These are phyloP conservation scores for Mortierella sp. DNA, from an alignment of 371 early-diverging fungal species.

Conservation along the genomic window DNA sequence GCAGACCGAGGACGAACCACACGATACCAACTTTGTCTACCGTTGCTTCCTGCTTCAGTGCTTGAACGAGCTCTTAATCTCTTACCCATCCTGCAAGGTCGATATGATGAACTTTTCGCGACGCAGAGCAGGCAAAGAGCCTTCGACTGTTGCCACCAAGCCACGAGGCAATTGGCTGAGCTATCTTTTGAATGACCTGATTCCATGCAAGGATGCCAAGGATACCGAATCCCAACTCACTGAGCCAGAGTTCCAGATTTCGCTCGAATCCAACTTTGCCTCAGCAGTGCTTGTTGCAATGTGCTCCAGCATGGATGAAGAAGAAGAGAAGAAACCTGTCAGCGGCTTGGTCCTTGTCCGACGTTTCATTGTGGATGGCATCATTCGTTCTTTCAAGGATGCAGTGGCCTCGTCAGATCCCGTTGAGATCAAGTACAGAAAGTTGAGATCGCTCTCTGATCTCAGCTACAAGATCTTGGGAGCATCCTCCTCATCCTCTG, in stretches of 20 bases:
- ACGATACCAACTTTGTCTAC: constrained; percentile 63
- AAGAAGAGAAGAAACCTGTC: constrained; percentile 61
- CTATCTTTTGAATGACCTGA: constrained; percentile 70
- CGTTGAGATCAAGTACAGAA: constrained; percentile 72
- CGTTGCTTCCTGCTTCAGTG: constrained; percentile 89
- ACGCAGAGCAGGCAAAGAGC: constrained; percentile 60
- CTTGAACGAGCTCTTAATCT: constrained; percentile 84
- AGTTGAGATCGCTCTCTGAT: constrained; percentile 76
- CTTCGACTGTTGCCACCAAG: constrained; percentile 29
- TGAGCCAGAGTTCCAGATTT: constrained; percentile 65
- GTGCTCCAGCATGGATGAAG: constrained; percentile 57
- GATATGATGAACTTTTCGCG: constrained; percentile 75
- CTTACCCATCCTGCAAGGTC: constrained; percentile 85
- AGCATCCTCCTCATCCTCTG: constrained; percentile 51
- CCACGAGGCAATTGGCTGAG: constrained; percentile 54
- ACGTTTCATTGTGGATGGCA: constrained; percentile 72
- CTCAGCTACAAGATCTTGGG: constrained; percentile 78
- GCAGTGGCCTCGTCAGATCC: constrained; percentile 63
- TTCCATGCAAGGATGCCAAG: constrained; percentile 59
- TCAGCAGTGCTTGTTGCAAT: constrained; percentile 69
- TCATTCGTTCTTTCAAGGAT: constrained; percentile 71
- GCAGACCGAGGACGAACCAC: constrained; percentile 11
- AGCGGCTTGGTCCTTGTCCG: constrained; percentile 73
- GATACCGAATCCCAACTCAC: constrained; percentile 58
- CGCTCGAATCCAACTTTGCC: constrained; percentile 75